Evolutionary conservation across 2,329 filamentous ascomycete genomes (phyloP), one percentile per base, ranked within the genome.

Genomic region (Endoconidiophora polonica): DNA sequence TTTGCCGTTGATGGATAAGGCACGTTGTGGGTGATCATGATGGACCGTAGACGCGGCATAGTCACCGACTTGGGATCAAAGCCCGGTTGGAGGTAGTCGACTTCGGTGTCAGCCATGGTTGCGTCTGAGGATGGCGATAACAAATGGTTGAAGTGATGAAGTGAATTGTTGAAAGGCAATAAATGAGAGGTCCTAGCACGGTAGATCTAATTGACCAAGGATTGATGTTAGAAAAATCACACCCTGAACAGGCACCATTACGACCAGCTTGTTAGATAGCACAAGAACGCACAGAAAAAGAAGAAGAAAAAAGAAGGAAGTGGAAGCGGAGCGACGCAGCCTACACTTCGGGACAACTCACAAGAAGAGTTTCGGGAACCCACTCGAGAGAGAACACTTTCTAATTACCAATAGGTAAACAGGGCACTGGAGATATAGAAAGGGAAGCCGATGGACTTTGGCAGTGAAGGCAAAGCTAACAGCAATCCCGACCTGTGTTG

Each of bases 1-100:
- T 96, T 98, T 10, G 91, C 87, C 3, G 81, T 88, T 0, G 86
- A 81, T 4, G 88, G 82, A 62, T 94, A 96, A 37, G 78, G 68
- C 59, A 96, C 71, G 61, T 87, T 83, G 67, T 98, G 86, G 56
- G 79, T 83, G 59, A 96, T 84, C 52, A 98, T 77, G 56, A 96
- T 93, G 45, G 84, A 90, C 59, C 91, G 85, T 58, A 98, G 71
- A 43, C 83, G 83, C 24, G 91, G 87, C 46, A 96, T 79, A 1
- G 87, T 96, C 55, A 96, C 76, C 56, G 75, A 77, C 60, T 74
- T 73, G 18, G 91, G 79, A 62, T 98, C 86, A 63, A 95, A 96
- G 58, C 77, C 85, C 49, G 85, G 75, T 60, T 88, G 79, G 29
- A 96, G 79, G 63, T 96, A 98, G 57, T 86, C 83, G 57, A 81